phyloP scores from a whole-genome alignment of 495 filamentous ascomycete species.

The Annulohypoxylon bovei region DNA sequence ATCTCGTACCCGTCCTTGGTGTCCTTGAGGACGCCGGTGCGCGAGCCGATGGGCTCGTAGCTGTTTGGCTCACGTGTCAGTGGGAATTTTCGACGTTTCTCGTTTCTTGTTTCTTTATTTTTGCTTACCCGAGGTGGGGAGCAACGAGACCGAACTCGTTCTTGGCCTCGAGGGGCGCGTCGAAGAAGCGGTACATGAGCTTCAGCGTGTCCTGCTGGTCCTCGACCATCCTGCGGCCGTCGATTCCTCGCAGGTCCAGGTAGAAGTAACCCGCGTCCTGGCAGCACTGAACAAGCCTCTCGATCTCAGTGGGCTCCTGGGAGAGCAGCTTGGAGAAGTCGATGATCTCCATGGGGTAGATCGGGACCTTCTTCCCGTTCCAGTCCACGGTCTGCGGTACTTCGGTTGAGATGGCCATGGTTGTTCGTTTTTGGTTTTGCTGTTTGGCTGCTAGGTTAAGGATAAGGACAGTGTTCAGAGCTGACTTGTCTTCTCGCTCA shows the following conservation, averaged over 20 bases:
- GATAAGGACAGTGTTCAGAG: conserved; percentile 8
- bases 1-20: conserved; percentile 66
- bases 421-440: conserved; percentile 27
- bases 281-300: conserved; percentile 60
- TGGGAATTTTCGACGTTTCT: neutral
- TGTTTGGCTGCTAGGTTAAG: conserved; percentile 15
- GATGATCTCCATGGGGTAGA: conserved; percentile 61
- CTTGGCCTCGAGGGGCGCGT: conserved; percentile 58
- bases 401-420: conserved; percentile 55
- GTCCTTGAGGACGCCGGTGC: conserved; percentile 58
- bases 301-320: conserved; percentile 58
- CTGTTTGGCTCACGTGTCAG: conserved; percentile 35
- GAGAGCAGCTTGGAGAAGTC: conserved; percentile 59
- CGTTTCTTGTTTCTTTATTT: conserved; percentile 14
- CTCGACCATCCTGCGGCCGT: conserved; percentile 58
- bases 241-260: conserved; percentile 61
- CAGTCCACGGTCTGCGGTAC: conserved; percentile 57
- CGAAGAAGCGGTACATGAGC: conserved; percentile 64
- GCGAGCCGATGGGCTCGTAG: conserved; percentile 62
- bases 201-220: conserved; percentile 59
- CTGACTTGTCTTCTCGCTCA: conserved; percentile 3
- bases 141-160: conserved; percentile 60
- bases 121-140: conserved; percentile 53
- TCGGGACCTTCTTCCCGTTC: conserved; percentile 62
- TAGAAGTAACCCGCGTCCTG: conserved; percentile 65